Percentiles rank a stretch among this genome's conserved stretches.
Evolutionary conservation across 176 grass and related monocot genomes (phyloP).

Genomic region (Oryza glaberrima): DNA sequence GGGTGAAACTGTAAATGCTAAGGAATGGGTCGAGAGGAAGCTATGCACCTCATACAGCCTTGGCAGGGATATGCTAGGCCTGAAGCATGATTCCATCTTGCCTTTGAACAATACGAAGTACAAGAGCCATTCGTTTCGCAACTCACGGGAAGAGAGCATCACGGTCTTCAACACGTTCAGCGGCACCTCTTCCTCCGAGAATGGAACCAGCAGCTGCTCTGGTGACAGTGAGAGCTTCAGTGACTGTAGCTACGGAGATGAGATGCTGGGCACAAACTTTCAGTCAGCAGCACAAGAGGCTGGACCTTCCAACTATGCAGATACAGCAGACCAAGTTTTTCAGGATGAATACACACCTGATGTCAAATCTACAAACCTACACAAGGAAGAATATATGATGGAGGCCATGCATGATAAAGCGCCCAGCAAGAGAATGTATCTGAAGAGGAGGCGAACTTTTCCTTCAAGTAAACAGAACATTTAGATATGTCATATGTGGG

Average conservation of each 20-base stretch:
- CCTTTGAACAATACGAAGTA: constrained; percentile 58
- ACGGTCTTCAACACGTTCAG: constrained; percentile 58
- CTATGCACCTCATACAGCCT: constrained; percentile 69
- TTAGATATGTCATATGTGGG: background rate
- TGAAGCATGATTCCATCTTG: constrained; percentile 54
- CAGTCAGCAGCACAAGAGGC: constrained; percentile 36
- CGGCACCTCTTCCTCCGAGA: constrained; percentile 50
- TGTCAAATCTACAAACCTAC: constrained; percentile 20
- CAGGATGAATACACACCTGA: background rate
- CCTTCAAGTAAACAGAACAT: constrained; percentile 57
- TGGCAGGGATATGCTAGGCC: constrained; percentile 45
- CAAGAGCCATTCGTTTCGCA: constrained; percentile 79
- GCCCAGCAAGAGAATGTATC: constrained; percentile 36
- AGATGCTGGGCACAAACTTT: constrained; percentile 9
- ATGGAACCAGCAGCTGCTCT: constrained; percentile 43
- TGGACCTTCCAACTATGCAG: constrained; percentile 42
- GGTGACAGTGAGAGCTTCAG: constrained; percentile 37
- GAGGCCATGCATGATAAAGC: background rate
- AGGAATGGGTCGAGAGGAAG: constrained; percentile 67
- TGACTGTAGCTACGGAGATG: constrained; percentile 39
- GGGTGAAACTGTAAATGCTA: constrained; percentile 76
- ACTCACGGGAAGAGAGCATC: constrained; percentile 51
- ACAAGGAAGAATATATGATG: constrained; percentile 20
- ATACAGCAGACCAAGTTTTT: background rate
- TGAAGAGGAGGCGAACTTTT: constrained; percentile 59